A percentile compares a stretch with the other conserved stretches of the same genome.
phyloP scores from a whole-genome alignment of 768 basidiomycete species.

The Suillus subluteus region DNA sequence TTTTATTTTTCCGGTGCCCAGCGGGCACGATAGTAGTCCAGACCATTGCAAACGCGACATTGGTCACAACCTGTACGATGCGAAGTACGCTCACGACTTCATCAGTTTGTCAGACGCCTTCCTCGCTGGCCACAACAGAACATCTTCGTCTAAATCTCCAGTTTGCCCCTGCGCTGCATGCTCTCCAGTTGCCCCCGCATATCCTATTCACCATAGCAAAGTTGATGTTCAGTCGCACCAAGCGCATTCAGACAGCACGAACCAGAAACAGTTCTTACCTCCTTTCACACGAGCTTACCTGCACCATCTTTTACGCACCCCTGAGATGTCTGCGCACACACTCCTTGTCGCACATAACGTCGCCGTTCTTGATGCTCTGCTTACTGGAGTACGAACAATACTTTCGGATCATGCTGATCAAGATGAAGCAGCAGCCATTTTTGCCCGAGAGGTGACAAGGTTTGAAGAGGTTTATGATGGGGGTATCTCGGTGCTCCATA shows the following conservation, averaged over 20 bases:
- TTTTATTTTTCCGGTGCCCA: constrained; percentile 65
- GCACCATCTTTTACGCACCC: constrained; percentile 85
- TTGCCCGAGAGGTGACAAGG: constrained; percentile 49
- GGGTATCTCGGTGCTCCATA: constrained; percentile 45
- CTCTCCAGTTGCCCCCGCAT: constrained; percentile 44
- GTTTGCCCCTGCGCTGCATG: constrained; percentile 62
- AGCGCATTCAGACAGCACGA: constrained; percentile 6
- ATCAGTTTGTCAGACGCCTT: constrained; percentile 36
- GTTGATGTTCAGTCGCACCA: constrained; percentile 38
- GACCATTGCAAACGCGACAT: constrained; percentile 39
- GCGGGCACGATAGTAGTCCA: constrained; percentile 3
- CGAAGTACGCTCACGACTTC: constrained; percentile 64
- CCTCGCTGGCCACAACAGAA: constrained; percentile 33
- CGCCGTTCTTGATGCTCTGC: constrained; percentile 64
- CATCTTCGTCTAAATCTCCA: constrained; percentile 5
- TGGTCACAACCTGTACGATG: constrained; percentile 76
- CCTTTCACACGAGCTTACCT: constrained; percentile 64
- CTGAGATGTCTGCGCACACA: constrained; percentile 88
- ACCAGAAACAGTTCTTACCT: constrained; percentile 9
- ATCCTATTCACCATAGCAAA: constrained; percentile 47
- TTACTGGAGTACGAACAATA: constrained; percentile 54
- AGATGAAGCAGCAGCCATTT: constrained; percentile 19
- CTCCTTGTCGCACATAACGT: constrained; percentile 80
- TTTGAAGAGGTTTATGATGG: constrained; percentile 61
- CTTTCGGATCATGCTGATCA: constrained; percentile 19